Evolutionary conservation across 2,329 filamentous ascomycete genomes (phyloP), one percentile per base, ranked within the genome.

Genomic region (Biscogniauxia marginata): DNA sequence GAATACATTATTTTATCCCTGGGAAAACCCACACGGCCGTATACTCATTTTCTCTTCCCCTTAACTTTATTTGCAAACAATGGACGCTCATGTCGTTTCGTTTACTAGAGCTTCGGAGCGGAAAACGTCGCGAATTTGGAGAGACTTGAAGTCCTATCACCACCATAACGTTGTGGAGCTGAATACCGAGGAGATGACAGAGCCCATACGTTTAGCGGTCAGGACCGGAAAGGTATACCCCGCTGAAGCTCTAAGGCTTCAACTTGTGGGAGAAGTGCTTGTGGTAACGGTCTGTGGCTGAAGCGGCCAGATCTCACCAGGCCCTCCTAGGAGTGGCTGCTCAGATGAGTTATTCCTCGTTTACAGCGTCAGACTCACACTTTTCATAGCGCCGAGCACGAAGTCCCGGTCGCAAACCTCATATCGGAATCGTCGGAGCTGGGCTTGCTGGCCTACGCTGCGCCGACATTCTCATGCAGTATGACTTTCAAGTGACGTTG

Each of bases 371-470:
- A 59, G 39, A 55, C 60, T 64, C 53, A 69, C 55, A 49, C 55
- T 59, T 23, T 55, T 61, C 23, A 64, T 60, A 70, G 63, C 63
- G 65, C 57, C 64, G 58, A 51, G 60, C 64, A 39, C 60, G 61
- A 51, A 62, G 59, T 64, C 55, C 68, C 59, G 62, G 56, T 30
- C 63, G 63, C 34, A 74, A 71, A 55, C 81, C 82, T 7, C 84
- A 85, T 59, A 73, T 91, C 44, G 85, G 83, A 25, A 75, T 92
- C n/a, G 74, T 92, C 43, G 89, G 88, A 18, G 88, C 86, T 43
- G 88, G 88, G 4, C 77, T 91, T 22, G 80, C 88, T 5, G 88
- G 88, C 0, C 75, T 92, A n/a, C 79, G 87, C 60, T 89, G 86
- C 67, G 87, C 88, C 52, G 86, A 90, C 61, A 70, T 90, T 1